Evolutionary conservation across 768 basidiomycete genomes (phyloP).

Genomic region (Mycena latifolia): DNA sequence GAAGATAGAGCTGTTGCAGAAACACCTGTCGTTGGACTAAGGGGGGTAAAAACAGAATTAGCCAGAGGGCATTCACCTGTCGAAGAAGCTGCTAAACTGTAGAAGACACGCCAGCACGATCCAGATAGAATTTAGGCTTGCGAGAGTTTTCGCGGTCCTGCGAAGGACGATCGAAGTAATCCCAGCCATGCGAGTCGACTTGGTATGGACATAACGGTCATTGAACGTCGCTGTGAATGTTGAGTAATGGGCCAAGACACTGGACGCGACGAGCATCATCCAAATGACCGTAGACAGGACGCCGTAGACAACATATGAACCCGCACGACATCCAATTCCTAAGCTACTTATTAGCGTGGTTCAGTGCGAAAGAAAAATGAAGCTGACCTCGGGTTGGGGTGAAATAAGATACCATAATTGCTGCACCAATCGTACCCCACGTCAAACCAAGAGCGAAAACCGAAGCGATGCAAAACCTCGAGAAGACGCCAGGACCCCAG

Average conservation of each 20-base stretch:
- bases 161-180: slow-evolving; percentile 36
- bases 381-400: slow-evolving; percentile 35
- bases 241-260: slow-evolving; percentile 40
- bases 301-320: slow-evolving; percentile 46
- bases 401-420: slow-evolving; percentile 35
- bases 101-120: slow-evolving; percentile 41
- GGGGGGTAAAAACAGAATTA: background rate
- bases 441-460: slow-evolving; percentile 35
- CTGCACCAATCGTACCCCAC: slow-evolving; percentile 40
- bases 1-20: slow-evolving; percentile 41
- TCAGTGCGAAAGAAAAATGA: background rate
- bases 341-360: background rate
- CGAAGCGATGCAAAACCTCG: slow-evolving; percentile 35
- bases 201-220: slow-evolving; percentile 28
- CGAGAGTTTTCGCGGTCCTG: slow-evolving; percentile 38
- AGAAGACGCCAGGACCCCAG: slow-evolving; percentile 28
- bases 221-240: slow-evolving; percentile 23
- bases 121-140: slow-evolving; percentile 39
- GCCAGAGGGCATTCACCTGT: slow-evolving; percentile 23
- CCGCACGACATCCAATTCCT: slow-evolving; percentile 51
- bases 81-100: slow-evolving; percentile 40
- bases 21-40: slow-evolving; percentile 37
- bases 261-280: slow-evolving; percentile 46
- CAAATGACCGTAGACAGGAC: slow-evolving; percentile 47
- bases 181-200: slow-evolving; percentile 45